These are phyloP conservation scores for Trypanosoma scelopori DNA, from an alignment of 208 protist species.

Conservation along the genomic window DNA sequence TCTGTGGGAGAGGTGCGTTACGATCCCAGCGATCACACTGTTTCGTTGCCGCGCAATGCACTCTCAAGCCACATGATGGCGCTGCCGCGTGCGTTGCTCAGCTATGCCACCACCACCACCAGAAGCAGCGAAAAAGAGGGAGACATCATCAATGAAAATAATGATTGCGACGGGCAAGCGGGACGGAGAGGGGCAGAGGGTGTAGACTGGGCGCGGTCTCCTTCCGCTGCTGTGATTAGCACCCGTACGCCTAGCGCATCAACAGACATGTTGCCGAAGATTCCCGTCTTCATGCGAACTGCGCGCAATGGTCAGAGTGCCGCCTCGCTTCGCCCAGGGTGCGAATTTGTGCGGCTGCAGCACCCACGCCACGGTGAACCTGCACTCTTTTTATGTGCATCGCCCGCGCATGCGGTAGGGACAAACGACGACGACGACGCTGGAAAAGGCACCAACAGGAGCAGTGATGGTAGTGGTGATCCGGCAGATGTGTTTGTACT, in stretches of 20 bases:
- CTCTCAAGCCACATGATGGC: conserved; percentile 26
- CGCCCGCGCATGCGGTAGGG: background rate
- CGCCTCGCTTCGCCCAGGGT: conserved; percentile 9
- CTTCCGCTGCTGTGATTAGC: background rate
- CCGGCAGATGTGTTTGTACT: conserved; percentile 1
- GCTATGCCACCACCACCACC: background rate
- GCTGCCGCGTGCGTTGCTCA: conserved; percentile 16
- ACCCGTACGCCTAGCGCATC: background rate
- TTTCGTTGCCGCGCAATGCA: background rate
- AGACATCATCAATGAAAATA: background rate
- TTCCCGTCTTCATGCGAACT: background rate
- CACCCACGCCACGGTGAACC: conserved; percentile 70
- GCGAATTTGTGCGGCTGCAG: conserved; percentile 46
- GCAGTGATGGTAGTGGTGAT: background rate
- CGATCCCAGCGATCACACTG: conserved; percentile 23
- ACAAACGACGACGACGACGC: background rate
- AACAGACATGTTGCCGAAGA: background rate
- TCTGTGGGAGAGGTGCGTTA: conserved; percentile 10
- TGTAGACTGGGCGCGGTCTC: background rate
- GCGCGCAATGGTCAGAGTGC: too few relatives aligned
- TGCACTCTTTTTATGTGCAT: conserved; percentile 39
- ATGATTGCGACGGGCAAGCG: background rate
- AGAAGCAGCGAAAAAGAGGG: conserved; percentile 7
- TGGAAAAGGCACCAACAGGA: background rate
- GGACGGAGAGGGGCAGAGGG: background rate